Evolutionary conservation across 1,284 basidiomycete genomes (phyloP), one percentile per base, ranked within the genome.

Genomic region (Pseudozyma sp.): DNA sequence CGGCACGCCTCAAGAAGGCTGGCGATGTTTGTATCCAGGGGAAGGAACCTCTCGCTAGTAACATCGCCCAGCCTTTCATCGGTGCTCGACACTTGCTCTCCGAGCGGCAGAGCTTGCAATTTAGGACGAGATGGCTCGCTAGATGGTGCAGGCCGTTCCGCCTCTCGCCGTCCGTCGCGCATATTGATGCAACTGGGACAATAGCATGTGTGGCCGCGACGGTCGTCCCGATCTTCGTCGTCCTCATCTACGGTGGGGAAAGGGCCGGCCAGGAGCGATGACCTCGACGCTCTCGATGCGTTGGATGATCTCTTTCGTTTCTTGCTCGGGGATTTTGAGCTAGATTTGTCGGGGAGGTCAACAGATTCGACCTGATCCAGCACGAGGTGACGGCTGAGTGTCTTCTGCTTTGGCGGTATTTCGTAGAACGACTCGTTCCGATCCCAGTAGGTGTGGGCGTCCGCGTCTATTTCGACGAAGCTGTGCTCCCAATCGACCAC

Each of bases 1-100:
- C 72, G 72, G 30, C 72, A 75, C 24, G 61, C 65, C 34, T 75
- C 72, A 34, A 75, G 68, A 16, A 75, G 61, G 47, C 68, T 75
- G 3, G 67, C 68, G 16, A 75, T 47, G 44, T 70, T 75, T 40
- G 56, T 57, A 33, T 75, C 72, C 16, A 70, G 68, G 19, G 72
- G 72, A 44, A 75, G 24, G 29, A 55, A 56, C 5, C 47, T 56
- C n/a, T 57, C 55, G 10, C 43, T 59, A 1, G 35, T 42, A 40
- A 56, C 17, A 31, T 72, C 69, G 16, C 69, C 69, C 13, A 72
- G 55, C 42, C 53, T 64, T 33, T 53, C 17, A 43, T 72, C 69
- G 7, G 45, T 44, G 16, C 46, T 45, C 29, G 58, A 43, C 29
- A 72, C 43, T 39, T 59, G 35, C 14, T 54, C 49, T 1, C 68